Conservation (phyloP, 495 filamentous ascomycete genomes). For the Rhypophila decipiens region DNA sequence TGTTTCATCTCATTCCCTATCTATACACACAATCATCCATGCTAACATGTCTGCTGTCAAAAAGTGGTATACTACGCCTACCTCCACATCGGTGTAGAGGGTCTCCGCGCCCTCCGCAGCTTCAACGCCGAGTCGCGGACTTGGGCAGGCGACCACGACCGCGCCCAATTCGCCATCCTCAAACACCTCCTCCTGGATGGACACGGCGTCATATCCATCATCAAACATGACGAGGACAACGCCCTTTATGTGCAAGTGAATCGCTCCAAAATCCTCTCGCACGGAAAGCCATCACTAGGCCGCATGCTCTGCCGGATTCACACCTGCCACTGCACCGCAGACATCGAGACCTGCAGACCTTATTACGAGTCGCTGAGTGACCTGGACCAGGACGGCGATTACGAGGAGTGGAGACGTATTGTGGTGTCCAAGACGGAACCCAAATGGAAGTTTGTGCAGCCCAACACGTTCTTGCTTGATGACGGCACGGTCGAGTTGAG, state of each 20-base stretch:
- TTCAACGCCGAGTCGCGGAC: constrained; percentile 42
- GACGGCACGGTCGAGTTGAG: constrained; percentile 29
- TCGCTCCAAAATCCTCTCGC: constrained; percentile 25
- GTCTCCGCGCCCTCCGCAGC: constrained; percentile 37
- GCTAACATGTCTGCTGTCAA: too few species aligned
- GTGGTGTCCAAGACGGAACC: constrained; percentile 28
- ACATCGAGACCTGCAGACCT: constrained; percentile 27
- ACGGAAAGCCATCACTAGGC: constrained; percentile 38
- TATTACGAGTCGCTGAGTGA: constrained; percentile 35
- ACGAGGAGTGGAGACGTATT: constrained; percentile 30
- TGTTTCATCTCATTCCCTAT: too few species aligned
- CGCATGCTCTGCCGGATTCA: constrained; percentile 37
- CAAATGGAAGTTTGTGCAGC: constrained; percentile 32
- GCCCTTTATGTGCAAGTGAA: constrained; percentile 30
- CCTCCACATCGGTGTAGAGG: constrained; percentile 37
- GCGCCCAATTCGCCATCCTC: constrained; percentile 41
- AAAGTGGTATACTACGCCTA: constrained; percentile 44
- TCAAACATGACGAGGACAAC: constrained; percentile 12
- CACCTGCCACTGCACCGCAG: constrained; percentile 43
- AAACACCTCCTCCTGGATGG: constrained; percentile 29
- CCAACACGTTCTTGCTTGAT: constrained; percentile 38
- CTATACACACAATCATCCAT: too few species aligned
- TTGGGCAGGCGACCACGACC: constrained; percentile 44
- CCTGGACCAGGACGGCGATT: constrained; percentile 34
- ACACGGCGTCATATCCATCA: too few species aligned